Percentiles rank a stretch among this genome's conserved stretches.
Evolutionary conservation across 192 early-diverging fungal species (phyloP).

Genomic region (Backusella circina): DNA sequence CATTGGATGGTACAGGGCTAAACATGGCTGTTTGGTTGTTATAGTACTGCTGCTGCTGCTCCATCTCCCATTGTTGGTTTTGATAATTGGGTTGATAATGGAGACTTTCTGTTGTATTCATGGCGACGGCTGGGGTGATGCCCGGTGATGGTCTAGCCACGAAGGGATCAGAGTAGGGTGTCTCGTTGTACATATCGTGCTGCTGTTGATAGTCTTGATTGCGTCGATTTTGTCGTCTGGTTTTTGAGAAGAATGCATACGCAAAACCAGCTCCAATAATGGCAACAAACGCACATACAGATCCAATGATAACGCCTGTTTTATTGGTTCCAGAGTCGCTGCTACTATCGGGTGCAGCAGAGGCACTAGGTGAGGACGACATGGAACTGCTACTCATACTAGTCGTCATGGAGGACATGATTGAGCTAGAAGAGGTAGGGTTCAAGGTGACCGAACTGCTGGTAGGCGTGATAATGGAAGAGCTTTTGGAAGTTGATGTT

Average conservation of each 20-base stretch:
- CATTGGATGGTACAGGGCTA: background rate
- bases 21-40: background rate
- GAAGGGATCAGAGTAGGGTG: background rate
- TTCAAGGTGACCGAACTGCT: background rate
- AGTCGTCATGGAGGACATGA: background rate
- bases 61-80: conserved; percentile 2
- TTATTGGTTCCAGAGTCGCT: conserved; percentile 12
- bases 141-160: background rate
- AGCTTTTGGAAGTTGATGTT: background rate
- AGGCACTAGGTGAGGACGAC: background rate
- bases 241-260: conserved; percentile 38
- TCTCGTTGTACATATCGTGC: background rate
- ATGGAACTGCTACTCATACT: background rate
- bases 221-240: conserved; percentile 26
- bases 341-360: background rate
- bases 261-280: conserved; percentile 35
- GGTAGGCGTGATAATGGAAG: background rate
- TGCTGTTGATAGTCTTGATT: conserved; percentile 15
- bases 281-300: conserved; percentile 33
- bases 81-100: background rate
- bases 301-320: conserved; percentile 33
- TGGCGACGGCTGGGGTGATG: background rate
- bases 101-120: background rate
- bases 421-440: background rate
- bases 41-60: background rate